Percentiles rank a stretch among this genome's conserved stretches.
These are phyloP conservation scores for Alectoria sarmentosa DNA, from an alignment of 495 filamentous ascomycete genomes.

Conservation along the genomic window DNA sequence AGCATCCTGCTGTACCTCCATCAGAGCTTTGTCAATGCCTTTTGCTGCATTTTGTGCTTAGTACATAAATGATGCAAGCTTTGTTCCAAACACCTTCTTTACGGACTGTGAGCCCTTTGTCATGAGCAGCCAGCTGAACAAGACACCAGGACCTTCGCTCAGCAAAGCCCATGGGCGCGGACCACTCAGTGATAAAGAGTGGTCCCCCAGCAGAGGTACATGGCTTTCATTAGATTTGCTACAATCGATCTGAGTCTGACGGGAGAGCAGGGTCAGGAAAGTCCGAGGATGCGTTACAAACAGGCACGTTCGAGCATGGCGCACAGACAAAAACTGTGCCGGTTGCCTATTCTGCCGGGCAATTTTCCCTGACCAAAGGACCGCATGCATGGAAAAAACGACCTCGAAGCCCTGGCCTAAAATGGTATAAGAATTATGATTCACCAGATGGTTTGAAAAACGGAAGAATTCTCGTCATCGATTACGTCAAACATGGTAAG, in stretches of 20 bases:
- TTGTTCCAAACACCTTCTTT: not conserved
- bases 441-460: conserved; percentile 25
- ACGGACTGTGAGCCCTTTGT: not conserved
- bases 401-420: conserved; percentile 31
- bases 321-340: conserved; percentile 8
- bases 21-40: not conserved
- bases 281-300: conserved; percentile 7
- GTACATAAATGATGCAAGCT: conserved; percentile 1
- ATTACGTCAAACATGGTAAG: conserved; percentile 33
- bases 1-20: not conserved
- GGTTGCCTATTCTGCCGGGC: conserved; percentile 17
- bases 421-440: conserved; percentile 37
- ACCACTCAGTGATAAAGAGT: not conserved
- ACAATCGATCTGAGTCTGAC: not conserved
- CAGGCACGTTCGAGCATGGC: not conserved
- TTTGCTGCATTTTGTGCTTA: not conserved
- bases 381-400: conserved; percentile 19
- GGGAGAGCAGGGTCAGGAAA: not conserved
- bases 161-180: not conserved
- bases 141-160: not conserved
- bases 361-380: conserved; percentile 14
- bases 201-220: not conserved
- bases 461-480: conserved; percentile 37
- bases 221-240: not conserved
- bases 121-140: conserved; percentile 8